These are phyloP conservation scores for Leccinum olivaceopallidum DNA, from an alignment of 768 basidiomycete species.

Conservation along the genomic window DNA sequence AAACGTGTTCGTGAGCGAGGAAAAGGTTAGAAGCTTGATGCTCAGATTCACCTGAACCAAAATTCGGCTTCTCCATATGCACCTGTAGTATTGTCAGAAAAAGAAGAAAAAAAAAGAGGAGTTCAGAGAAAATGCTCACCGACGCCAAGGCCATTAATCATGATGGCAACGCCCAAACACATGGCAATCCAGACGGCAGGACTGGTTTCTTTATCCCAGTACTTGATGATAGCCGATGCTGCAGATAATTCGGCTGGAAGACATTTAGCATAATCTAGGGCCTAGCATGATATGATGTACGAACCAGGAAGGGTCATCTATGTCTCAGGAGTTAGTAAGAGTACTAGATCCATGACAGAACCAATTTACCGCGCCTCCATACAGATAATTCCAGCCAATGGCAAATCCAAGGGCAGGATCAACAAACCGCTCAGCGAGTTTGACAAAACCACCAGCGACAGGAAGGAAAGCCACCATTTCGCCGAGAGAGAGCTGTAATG, in stretches of 20 bases:
- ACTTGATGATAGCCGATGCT: slow-evolving; percentile 50
- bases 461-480: slow-evolving; percentile 50
- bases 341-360: slow-evolving; percentile 1
- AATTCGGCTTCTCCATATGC: slow-evolving; percentile 47
- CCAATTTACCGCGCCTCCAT: slow-evolving; percentile 33
- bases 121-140: slow-evolving; percentile 20
- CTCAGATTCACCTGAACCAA: slow-evolving; percentile 38
- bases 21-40: background rate
- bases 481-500: slow-evolving; percentile 35
- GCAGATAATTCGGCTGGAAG: slow-evolving; percentile 47
- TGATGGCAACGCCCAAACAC: slow-evolving; percentile 49
- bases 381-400: slow-evolving; percentile 45
- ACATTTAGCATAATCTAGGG: slow-evolving; percentile 3
- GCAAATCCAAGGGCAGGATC: slow-evolving; percentile 47
- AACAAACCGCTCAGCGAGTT: slow-evolving; percentile 49
- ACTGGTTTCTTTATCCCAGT: slow-evolving; percentile 42
- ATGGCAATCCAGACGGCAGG: slow-evolving; percentile 54
- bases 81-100: slow-evolving; percentile 15
- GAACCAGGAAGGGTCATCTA: slow-evolving; percentile 30
- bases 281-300: slow-evolving; percentile 1
- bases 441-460: slow-evolving; percentile 46
- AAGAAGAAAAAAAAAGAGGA: background rate
- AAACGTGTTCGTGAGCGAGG: background rate
- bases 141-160: slow-evolving; percentile 45
- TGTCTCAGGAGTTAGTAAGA: background rate